Percentiles rank a stretch among this genome's conserved stretches.
Evolutionary conservation across 495 filamentous ascomycete genomes (phyloP).

Genomic region (Copromyces sp.): DNA sequence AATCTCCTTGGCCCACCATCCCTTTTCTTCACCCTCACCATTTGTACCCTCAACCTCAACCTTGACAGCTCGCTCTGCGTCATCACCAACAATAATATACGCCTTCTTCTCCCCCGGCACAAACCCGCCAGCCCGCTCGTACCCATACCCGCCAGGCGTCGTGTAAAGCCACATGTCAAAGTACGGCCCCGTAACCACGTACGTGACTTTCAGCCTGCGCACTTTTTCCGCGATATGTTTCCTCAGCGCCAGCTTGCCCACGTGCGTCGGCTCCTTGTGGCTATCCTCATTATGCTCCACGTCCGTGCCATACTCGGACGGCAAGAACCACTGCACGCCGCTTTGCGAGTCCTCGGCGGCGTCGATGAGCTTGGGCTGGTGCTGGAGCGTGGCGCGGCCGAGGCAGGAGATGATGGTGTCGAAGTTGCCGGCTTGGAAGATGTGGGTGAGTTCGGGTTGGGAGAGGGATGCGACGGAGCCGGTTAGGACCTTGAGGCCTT

Average conservation of each 20-base stretch:
- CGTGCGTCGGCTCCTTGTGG: constrained; percentile 54
- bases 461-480: constrained; percentile 46
- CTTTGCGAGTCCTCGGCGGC: constrained; percentile 44
- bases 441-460: constrained; percentile 33
- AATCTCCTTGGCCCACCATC: constrained; percentile 23
- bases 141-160: constrained; percentile 7
- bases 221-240: constrained; percentile 43
- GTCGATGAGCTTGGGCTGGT: constrained; percentile 48
- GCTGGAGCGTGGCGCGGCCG: constrained; percentile 46
- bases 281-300: constrained; percentile 53
- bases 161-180: constrained; percentile 52
- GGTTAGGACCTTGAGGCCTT: constrained; percentile 47
- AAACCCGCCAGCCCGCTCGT: constrained; percentile 40
- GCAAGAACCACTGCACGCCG: constrained; percentile 54
- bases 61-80: constrained; percentile 27
- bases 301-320: constrained; percentile 67
- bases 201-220: constrained; percentile 49
- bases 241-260: constrained; percentile 57
- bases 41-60: constrained; percentile 29
- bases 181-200: constrained; percentile 62
- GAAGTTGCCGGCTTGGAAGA: constrained; percentile 39
- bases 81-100: constrained; percentile 44
- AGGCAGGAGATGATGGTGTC: constrained; percentile 59
- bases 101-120: constrained; percentile 46
- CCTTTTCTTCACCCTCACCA: no score